phyloP scores from a whole-genome alignment of 352 stramenopile species.

The Phytophthora nicotianae region DNA sequence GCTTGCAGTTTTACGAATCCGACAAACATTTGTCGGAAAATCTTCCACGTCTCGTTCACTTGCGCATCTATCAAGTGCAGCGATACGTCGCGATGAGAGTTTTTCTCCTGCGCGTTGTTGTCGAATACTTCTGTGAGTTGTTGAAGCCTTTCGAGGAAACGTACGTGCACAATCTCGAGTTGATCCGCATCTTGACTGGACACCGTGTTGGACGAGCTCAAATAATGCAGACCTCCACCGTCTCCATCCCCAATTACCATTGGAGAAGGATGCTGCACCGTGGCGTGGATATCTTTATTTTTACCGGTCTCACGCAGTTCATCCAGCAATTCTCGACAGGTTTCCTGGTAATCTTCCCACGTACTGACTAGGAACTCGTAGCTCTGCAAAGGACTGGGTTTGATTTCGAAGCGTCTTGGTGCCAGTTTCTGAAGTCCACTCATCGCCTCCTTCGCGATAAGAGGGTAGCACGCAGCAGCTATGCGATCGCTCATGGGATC shows the following conservation, averaged over 20 bases:
- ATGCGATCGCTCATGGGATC: slow-evolving; percentile 70
- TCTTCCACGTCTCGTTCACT: slow-evolving; percentile 77
- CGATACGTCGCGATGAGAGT: slow-evolving; percentile 19
- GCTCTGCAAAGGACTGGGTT: slow-evolving; percentile 41
- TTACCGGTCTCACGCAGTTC: slow-evolving; percentile 61
- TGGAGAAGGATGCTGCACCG: slow-evolving; percentile 36
- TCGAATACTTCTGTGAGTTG: slow-evolving; percentile 45
- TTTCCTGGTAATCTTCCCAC: slow-evolving; percentile 63
- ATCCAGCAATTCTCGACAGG: slow-evolving; percentile 52
- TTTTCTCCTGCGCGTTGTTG: neutral
- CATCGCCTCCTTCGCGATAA: slow-evolving; percentile 56
- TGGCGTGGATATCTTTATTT: slow-evolving; percentile 69
- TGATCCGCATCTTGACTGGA: slow-evolving; percentile 78
- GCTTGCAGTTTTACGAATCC: slow-evolving; percentile 63
- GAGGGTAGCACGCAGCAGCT: slow-evolving; percentile 60
- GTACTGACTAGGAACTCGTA: slow-evolving; percentile 62
- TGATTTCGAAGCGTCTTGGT: slow-evolving; percentile 46
- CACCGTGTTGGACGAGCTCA: slow-evolving; percentile 51
- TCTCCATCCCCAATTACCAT: neutral
- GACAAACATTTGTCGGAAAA: slow-evolving; percentile 73
- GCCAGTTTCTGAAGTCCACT: slow-evolving; percentile 48
- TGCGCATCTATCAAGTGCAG: slow-evolving; percentile 21
- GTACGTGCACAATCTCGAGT: slow-evolving; percentile 53
- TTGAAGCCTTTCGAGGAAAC: slow-evolving; percentile 64
- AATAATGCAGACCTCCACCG: slow-evolving; percentile 44